phyloP scores from a whole-genome alignment of 371 early-diverging fungal genomes.

The Mucor mucedo region DNA sequence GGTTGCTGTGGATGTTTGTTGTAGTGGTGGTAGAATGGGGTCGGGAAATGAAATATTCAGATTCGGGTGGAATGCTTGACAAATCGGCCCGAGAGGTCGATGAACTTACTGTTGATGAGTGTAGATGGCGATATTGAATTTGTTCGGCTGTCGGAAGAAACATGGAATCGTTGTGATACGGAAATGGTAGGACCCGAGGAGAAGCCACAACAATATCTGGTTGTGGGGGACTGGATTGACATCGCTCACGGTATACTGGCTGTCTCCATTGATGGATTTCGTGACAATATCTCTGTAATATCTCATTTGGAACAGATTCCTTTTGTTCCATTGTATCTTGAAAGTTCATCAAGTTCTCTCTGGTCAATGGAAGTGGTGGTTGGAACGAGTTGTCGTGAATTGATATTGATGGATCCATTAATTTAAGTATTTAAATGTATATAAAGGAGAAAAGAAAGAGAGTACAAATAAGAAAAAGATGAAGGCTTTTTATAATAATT shows the following conservation, averaged over 20 bases:
- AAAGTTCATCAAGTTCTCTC: constrained; percentile 19
- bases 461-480: background rate
- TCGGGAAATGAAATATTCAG: constrained; percentile 11
- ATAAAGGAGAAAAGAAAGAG: constrained; percentile 1
- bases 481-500: background rate
- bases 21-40: constrained; percentile 4
- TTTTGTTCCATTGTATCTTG: background rate
- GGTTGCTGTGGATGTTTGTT: constrained; percentile 6
- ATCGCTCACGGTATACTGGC: constrained; percentile 1
- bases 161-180: constrained; percentile 50
- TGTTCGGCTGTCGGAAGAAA: constrained; percentile 44
- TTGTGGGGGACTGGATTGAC: constrained; percentile 12
- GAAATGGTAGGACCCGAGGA: constrained; percentile 40
- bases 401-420: background rate
- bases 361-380: constrained; percentile 19
- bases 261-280: background rate
- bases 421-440: background rate
- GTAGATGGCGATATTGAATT: constrained; percentile 12
- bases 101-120: background rate
- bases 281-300: constrained; percentile 21
- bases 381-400: background rate
- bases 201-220: constrained; percentile 32
- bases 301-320: constrained; percentile 1
- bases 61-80: constrained; percentile 14
- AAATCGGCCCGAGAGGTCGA: constrained; percentile 19